Evolutionary conservation across 305 asterid genomes (phyloP), one percentile per base, ranked within the genome.

Genomic region (Fraxinus sp.): DNA sequence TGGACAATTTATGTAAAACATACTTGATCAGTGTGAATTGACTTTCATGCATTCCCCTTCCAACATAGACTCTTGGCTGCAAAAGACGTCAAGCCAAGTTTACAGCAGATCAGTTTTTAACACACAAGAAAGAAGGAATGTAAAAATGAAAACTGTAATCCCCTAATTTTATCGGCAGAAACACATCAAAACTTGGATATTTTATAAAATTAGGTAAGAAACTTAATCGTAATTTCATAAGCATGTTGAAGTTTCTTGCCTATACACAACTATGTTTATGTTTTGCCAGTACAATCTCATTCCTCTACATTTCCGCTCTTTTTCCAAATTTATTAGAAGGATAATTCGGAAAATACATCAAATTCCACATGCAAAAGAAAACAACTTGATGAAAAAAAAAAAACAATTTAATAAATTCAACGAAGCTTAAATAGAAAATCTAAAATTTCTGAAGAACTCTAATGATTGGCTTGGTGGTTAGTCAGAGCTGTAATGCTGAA

Each of bases 11-110:
- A 32, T 77, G 79, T 43, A 33, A 82, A 78, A 83, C 95, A 77
- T 89, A 95, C 99, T 91, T 97, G 88, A 97, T 89, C 52, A 97
- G 99, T 62, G 99, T 89, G 86, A 91, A 91, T 82, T 93, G 98
- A 75, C 98, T 97, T 87, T 97, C 99, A 30, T 97, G 99, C 99
- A 97, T 97, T 89, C 99, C 99, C 86, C 99, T 93, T 79, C 99
- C 99, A 41, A 97, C 97, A 57, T 97, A 97, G 87, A 97, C 92
- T 84, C 98, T 90, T 57, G 97, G 97, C 99, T 97, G 95, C 88
- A 90, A 78, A 85, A 86, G 66, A 81, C 0, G 41, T 18, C 75
- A 28, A 68, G 75, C 75, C 37, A 68, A 26, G 43, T 72, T 72
- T 33, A 32, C 77, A 72, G 76, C 43, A 71, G 76, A 26, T 33